Evolutionary conservation across 2,329 filamentous ascomycete species (phyloP).

Genomic region (Myriangium duriaei): DNA sequence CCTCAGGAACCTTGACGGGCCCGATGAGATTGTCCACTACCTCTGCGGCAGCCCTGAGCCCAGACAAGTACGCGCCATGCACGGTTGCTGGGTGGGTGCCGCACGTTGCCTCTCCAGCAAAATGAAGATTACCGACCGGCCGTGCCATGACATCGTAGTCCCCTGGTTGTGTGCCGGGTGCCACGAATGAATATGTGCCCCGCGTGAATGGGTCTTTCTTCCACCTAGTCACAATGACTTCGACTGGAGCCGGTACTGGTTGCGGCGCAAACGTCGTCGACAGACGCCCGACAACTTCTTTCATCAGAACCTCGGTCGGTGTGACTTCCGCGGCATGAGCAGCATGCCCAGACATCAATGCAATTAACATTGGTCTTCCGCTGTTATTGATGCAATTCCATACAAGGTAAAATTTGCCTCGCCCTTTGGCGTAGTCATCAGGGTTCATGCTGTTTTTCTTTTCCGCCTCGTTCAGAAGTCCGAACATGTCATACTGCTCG

Average conservation of each 20-base stretch:
- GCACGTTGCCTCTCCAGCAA: constrained; percentile 92
- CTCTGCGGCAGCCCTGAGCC: constrained; percentile 77
- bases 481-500: constrained; percentile 79
- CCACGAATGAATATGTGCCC: constrained; percentile 91
- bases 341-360: constrained; percentile 90
- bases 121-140: constrained; percentile 75
- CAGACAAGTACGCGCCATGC: constrained; percentile 90
- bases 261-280: constrained; percentile 55
- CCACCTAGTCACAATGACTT: constrained; percentile 88
- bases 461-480: constrained; percentile 65
- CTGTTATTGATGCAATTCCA: constrained; percentile 90
- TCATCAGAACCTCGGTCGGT: constrained; percentile 61
- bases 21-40: constrained; percentile 71
- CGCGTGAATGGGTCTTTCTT: constrained; percentile 79
- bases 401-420: constrained; percentile 94
- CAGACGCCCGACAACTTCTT: constrained; percentile 69
- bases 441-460: constrained; percentile 61
- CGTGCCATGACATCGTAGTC: constrained; percentile 90
- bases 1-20: constrained; percentile 62
- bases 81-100: constrained; percentile 94
- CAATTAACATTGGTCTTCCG: constrained; percentile 72
- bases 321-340: constrained; percentile 76
- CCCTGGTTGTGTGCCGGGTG: constrained; percentile 64
- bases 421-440: constrained; percentile 61
- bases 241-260: constrained; percentile 61